A percentile compares a stretch with the other conserved stretches of the same genome.
Evolutionary conservation across 2,329 filamentous ascomycete genomes (phyloP).

Genomic region (Fusarium anguioides): DNA sequence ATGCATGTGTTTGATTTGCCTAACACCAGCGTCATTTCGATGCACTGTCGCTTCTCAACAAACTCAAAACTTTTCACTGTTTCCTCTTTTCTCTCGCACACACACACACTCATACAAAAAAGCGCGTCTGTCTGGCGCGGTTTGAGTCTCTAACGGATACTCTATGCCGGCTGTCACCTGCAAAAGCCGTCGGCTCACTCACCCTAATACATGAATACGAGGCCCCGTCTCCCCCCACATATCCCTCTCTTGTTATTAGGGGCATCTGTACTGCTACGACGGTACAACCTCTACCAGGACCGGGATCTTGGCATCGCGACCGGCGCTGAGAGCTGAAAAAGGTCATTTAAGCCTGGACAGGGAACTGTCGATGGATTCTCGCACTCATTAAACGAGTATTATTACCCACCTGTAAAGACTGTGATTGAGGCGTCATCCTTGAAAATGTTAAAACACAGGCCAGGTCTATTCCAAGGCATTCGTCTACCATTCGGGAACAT

Average conservation of each 20-base stretch:
- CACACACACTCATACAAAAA: too few relatives aligned
- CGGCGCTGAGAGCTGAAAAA: slow-evolving; percentile 40
- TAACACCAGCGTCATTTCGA: slow-evolving; percentile 31
- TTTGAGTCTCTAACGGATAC: slow-evolving; percentile 15
- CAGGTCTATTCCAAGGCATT: slow-evolving; percentile 27
- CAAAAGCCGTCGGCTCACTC: slow-evolving; percentile 34
- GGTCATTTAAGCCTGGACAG: slow-evolving; percentile 30
- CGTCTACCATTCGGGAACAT: not conserved
- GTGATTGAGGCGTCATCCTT: slow-evolving; percentile 10
- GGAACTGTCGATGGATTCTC: slow-evolving; percentile 13
- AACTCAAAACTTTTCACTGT: slow-evolving; percentile 27
- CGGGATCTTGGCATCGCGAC: slow-evolving; percentile 5
- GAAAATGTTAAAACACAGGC: slow-evolving; percentile 14
- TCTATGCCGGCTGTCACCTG: slow-evolving; percentile 37
- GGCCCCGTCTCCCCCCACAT: slow-evolving; percentile 19
- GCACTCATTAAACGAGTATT: slow-evolving; percentile 29
- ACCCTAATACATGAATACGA: slow-evolving; percentile 44
- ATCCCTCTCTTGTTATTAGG: slow-evolving; percentile 20
- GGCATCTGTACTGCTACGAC: slow-evolving; percentile 2
- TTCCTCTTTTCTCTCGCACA: slow-evolving; percentile 1
- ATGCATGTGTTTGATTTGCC: slow-evolving; percentile 1
- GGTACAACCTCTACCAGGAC: slow-evolving; percentile 5
- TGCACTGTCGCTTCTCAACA: slow-evolving; percentile 25
- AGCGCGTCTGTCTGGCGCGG: slow-evolving; percentile 37
- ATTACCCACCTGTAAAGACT: slow-evolving; percentile 23